phyloP scores from a whole-genome alignment of 768 basidiomycete species.

The Pulveroboletus sp. region DNA sequence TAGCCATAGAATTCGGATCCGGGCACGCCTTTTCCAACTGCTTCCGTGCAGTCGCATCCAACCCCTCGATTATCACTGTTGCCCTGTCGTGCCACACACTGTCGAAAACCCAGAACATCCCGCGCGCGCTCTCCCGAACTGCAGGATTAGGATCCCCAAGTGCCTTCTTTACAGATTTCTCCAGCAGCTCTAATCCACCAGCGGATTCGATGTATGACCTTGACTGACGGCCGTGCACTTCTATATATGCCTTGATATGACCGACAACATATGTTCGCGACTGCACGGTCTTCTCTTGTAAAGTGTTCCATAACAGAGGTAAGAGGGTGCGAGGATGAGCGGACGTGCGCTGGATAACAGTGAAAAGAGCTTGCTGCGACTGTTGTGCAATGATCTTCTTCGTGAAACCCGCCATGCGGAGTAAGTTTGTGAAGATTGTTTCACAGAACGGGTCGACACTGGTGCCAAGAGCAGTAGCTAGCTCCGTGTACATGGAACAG shows the following conservation, averaged over 20 bases:
- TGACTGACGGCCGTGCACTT: constrained; percentile 62
- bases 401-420: constrained; percentile 85
- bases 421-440: constrained; percentile 63
- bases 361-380: constrained; percentile 67
- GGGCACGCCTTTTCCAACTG: constrained; percentile 87
- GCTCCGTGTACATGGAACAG: constrained; percentile 70
- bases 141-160: constrained; percentile 76
- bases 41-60: constrained; percentile 70
- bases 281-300: constrained; percentile 81
- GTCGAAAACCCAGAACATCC: constrained; percentile 78
- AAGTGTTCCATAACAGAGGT: constrained; percentile 59
- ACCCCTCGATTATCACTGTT: constrained; percentile 51
- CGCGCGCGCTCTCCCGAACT: constrained; percentile 70
- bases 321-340: constrained; percentile 66
- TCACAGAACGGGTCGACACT: constrained; percentile 81
- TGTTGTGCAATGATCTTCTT: constrained; percentile 89
- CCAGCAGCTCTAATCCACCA: constrained; percentile 67
- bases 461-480: constrained; percentile 61
- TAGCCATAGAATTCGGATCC: constrained; percentile 41
- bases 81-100: constrained; percentile 71
- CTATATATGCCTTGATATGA: constrained; percentile 75
- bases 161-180: constrained; percentile 68
- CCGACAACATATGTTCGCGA: constrained; percentile 59
- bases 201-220: constrained; percentile 64
- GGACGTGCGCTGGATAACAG: constrained; percentile 67